phyloP scores from a whole-genome alignment of 139 green algal species.

The Nannochloris sp. region DNA sequence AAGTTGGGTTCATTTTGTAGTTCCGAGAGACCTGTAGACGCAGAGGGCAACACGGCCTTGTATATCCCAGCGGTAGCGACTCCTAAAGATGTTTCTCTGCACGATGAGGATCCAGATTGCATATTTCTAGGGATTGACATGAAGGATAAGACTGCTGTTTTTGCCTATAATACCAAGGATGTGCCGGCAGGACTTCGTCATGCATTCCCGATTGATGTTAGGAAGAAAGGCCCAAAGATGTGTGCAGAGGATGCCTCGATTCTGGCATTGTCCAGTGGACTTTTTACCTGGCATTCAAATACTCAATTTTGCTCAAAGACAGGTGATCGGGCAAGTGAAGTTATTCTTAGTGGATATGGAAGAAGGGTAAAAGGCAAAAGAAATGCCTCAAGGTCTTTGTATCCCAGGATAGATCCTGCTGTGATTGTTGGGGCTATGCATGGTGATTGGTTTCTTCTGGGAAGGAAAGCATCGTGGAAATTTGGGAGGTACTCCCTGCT shows the following conservation, averaged over 20 bases:
- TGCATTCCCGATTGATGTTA: conserved; percentile 20
- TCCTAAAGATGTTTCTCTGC: neutral
- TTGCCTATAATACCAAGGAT: conserved; percentile 17
- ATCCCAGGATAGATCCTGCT: conserved; percentile 65
- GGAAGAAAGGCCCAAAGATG: conserved; percentile 33
- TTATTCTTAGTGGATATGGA: conserved; percentile 8
- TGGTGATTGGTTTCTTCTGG: conserved; percentile 57
- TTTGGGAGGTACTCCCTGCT: conserved; percentile 33
- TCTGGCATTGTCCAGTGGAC: conserved; percentile 32
- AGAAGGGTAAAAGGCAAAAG: neutral
- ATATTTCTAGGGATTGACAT: conserved; percentile 16
- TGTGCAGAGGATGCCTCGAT: conserved; percentile 37
- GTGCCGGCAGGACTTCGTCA: neutral
- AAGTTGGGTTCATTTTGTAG: neutral
- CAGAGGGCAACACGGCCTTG: conserved; percentile 2
- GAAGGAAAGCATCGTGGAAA: conserved; percentile 58
- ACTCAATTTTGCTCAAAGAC: conserved; percentile 24
- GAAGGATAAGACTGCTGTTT: conserved; percentile 9
- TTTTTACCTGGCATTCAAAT: conserved; percentile 36
- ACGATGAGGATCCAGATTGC: neutral
- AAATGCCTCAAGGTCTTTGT: conserved; percentile 18
- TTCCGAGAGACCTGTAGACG: neutral
- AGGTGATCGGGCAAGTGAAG: conserved; percentile 8
- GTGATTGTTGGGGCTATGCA: conserved; percentile 58
- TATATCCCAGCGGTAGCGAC: neutral